These are phyloP conservation scores for Cercospora sp. DNA, from an alignment of 2,329 filamentous ascomycete genomes.

Conservation along the genomic window DNA sequence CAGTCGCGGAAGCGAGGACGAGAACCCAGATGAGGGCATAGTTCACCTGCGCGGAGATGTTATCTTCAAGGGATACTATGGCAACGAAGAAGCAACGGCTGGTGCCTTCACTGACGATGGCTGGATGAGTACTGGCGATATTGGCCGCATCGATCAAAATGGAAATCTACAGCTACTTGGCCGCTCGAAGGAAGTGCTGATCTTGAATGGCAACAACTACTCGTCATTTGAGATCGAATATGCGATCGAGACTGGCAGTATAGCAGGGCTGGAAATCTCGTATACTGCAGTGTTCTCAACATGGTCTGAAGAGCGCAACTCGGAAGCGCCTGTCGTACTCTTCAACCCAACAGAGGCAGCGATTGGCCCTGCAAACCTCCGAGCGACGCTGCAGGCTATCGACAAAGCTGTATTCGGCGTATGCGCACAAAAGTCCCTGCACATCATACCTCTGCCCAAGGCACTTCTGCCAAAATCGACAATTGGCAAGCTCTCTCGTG, in stretches of 20 bases:
- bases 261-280: slow-evolving; percentile 19
- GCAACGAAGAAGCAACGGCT: slow-evolving; percentile 39
- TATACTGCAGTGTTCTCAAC: slow-evolving; percentile 28
- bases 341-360: slow-evolving; percentile 29
- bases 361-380: slow-evolving; percentile 23
- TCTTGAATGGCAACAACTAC: slow-evolving; percentile 31
- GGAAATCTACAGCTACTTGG: slow-evolving; percentile 29
- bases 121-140: slow-evolving; percentile 39
- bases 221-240: slow-evolving; percentile 30
- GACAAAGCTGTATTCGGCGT: slow-evolving; percentile 24
- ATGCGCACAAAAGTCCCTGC: slow-evolving; percentile 25
- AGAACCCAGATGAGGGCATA: slow-evolving; percentile 11
- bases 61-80: slow-evolving; percentile 44
- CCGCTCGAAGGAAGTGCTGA: slow-evolving; percentile 29
- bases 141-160: slow-evolving; percentile 24
- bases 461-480: slow-evolving; percentile 27
- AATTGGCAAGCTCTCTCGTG: slow-evolving; percentile 30
- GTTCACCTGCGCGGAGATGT: slow-evolving; percentile 20
- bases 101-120: slow-evolving; percentile 40
- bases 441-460: slow-evolving; percentile 26
- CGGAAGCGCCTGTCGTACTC: slow-evolving; percentile 25
- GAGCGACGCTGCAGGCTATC: slow-evolving; percentile 21
- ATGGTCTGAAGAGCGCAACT: slow-evolving; percentile 25
- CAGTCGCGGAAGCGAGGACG: neutral
- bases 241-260: slow-evolving; percentile 23